Evolutionary conservation across 1,284 basidiomycete genomes (phyloP), one percentile per base, ranked within the genome.

Genomic region (Cryptococcus sp.): DNA sequence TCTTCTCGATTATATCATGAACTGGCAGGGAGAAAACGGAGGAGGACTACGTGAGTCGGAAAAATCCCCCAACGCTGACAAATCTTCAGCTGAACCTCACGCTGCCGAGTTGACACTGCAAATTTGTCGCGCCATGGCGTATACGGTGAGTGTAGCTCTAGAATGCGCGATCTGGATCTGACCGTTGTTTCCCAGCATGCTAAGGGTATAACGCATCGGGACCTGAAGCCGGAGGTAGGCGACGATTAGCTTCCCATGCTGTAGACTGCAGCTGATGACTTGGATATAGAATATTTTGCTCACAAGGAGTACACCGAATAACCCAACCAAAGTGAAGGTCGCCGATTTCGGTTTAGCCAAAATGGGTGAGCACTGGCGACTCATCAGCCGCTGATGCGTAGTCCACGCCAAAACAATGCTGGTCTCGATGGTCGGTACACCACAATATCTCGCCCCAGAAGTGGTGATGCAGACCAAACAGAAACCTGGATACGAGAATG

Each of bases 271-370:
- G 48, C 56, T 51, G 42, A 55, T 49, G 25, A 52, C 22, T 31
- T 54, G 31, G 47, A n/a, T 25, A 15, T 53, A 80, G 75, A 80
- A 79, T 53, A 77, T 79, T 22, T 72, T 80, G 8, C 59, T 80
- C 3, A 75, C 73, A 2, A 67, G 64, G 41, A 69, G 65, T 41
- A 69, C 69, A 6, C 50, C 59, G 10, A 67, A 68, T 25, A 50
- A 56, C 4, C 64, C 65, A 0, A 65, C 65, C 1, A 69, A 59
- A 15, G 64, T 76, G 53, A 79, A 78, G 54, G 87, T 96, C 25
- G 93, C 93, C 2, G 93, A 95, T 76, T 96, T 95, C 73, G 93
- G 93, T 5, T 84, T 96, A 15, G 93, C 93, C 0, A 96, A 96
- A 74, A 86, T 88, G 57, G 86, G 91, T 45, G 47, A 58, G 88